Evolutionary conservation across 2,329 filamentous ascomycete species (phyloP), one percentile per base, ranked within the genome.

Genomic region (Aspergillus ochraceus): DNA sequence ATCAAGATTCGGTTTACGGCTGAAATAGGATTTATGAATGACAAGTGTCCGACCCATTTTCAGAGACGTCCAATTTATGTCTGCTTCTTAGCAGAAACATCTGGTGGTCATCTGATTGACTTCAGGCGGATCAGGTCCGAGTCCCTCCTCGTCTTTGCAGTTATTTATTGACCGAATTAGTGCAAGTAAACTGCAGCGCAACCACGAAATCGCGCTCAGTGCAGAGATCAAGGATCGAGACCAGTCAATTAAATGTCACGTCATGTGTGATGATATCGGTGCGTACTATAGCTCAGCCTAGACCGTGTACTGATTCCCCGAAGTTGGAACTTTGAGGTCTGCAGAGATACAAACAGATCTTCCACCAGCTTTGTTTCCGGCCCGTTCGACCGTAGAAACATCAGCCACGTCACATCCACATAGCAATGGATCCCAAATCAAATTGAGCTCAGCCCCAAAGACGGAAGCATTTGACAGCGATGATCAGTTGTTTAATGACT

Each of bases 241-340:
- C 19, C 84, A 89, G 58, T 77, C 81, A 3, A 84, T 95, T 36
- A 82, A 82, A 24, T 91, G 87, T 61, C 86, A 88, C 70, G 81
- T 93, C 52, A 90, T 91, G 73, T 98, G 93, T 65, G 94, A 97
- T 76, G 88, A 92, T 49, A 89, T 98, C 67, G 91, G 84, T 85
- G 72, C 62, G 49, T 0, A 29, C 6, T 6, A 47, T 20, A 14
- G 36, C 36, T n/a, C 36, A 42, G 4, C 17, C 14, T 14, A 14
- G 36, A 42, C 17, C 36, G 1, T 42, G 36, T 55, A 11, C 60
- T 74, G 36, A 72, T 14, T 1, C 17, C 6, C 54, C 3, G 57
- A 52, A 85, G 86, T 85, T 61, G 85, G 85, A 11, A 88, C 86
- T 11, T 73, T 82, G 68, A 79, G 81, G 61, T 76, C 78, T 60